Evolutionary conservation across 1,284 basidiomycete genomes (phyloP).

Genomic region (Megacollybia platyphylla): DNA sequence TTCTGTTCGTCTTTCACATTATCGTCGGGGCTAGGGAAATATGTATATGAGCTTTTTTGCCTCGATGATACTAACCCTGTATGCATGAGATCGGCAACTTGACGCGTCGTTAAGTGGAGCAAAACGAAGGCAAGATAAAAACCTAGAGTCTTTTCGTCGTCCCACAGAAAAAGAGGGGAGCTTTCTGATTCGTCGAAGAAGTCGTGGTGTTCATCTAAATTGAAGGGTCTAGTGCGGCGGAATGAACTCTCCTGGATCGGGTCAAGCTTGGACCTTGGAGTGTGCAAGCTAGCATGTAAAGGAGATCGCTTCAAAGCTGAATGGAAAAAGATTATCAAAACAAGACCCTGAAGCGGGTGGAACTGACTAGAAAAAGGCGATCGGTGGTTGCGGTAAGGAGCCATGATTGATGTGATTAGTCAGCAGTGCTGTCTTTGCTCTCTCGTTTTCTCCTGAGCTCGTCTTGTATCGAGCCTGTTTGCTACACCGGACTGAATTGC

Average conservation of each 20-base stretch:
- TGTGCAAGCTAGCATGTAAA: not conserved
- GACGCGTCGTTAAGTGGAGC: too few species aligned
- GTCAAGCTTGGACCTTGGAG: not conserved
- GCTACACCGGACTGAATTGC: not conserved
- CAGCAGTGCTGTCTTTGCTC: slow-evolving; percentile 3
- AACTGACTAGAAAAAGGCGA: slow-evolving; percentile 2
- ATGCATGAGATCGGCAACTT: slow-evolving; percentile 8
- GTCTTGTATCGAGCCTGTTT: slow-evolving; percentile 11
- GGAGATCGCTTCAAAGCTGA: slow-evolving; percentile 7
- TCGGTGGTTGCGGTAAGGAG: slow-evolving; percentile 1
- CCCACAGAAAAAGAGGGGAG: slow-evolving; percentile 8
- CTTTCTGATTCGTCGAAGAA: slow-evolving; percentile 3
- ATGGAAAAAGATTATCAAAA: not conserved
- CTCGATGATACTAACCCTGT: not conserved
- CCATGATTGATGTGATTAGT: slow-evolving; percentile 2
- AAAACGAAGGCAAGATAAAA: too few species aligned
- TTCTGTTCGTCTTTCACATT: slow-evolving; percentile 17
- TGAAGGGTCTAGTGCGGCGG: slow-evolving; percentile 2
- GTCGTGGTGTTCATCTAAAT: slow-evolving; percentile 1
- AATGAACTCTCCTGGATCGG: not conserved
- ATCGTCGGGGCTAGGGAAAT: not conserved
- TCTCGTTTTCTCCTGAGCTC: slow-evolving; percentile 5
- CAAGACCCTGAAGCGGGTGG: not conserved
- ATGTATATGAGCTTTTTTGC: not conserved
- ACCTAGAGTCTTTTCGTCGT: slow-evolving; percentile 10